Evolutionary conservation across 2,329 filamentous ascomycete species (phyloP), one percentile per base, ranked within the genome.

Genomic region (Rosellinia necatrix): DNA sequence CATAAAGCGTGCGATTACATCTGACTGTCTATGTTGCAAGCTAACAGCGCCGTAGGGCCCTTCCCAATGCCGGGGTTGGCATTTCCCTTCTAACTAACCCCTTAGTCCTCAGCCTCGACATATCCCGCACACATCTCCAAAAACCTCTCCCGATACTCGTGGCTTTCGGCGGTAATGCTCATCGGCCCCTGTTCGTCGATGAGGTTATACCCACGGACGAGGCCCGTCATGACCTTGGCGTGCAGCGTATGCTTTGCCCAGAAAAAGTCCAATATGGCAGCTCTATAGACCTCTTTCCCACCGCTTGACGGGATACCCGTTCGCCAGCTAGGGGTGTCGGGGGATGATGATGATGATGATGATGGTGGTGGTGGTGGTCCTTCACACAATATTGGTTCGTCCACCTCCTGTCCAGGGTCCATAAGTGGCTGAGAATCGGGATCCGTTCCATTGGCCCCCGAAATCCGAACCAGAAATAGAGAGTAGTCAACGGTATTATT

Each of bases 401-500:
- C 30, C 8, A 43, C 42, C 10, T 51, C 49, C 29, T 64, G 29
- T 15, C 41, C 62, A 5, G 62, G 22, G 25, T 60, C 35, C 22
- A 60, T 15, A 83, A 76, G 84, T 83, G 90, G 13, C 74, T 72
- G 79, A 60, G 66, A 32, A 46, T 63, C 60, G 3, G 63, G 63
- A 0, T 64, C 64, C 0, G 66, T 51, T 3, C 60, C 55, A 0
- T 65, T 42, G 6, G 63, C 58, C 0, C 70, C 61, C 0, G 65
- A 64, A 0, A 75, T 71, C 0, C 88, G 80, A 1, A 90, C 82
- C 0, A 91, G 72, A 64, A 91, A 91, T 2, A 91, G 78, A 0
- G 87, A 91, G 71, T 91, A 92, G 69, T 91, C 89, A 0, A 91
- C 86, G 0, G 85, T 85, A 60, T 90, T 88, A 56, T 80, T 74